phyloP scores from a whole-genome alignment of 1,284 basidiomycete species.

The Gymnopus androsaceus region DNA sequence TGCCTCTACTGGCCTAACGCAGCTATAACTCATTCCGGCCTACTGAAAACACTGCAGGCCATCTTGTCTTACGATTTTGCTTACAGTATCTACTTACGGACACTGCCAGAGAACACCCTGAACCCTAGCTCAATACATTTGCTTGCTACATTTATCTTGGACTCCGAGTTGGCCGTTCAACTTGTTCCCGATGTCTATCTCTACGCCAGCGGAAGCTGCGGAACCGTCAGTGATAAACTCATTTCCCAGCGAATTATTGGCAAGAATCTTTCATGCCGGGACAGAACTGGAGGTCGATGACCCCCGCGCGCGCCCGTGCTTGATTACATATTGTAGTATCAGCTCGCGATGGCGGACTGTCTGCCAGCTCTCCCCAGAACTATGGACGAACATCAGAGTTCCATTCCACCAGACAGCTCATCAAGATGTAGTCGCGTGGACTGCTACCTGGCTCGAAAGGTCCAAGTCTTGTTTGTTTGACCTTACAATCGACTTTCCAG shows the following conservation, averaged over 20 bases:
- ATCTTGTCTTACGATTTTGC: too few species aligned
- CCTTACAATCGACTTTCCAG: neutral
- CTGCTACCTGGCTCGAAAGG: constrained; percentile 3
- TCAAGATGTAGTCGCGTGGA: neutral
- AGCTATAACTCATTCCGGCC: too few species aligned
- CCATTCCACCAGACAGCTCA: neutral
- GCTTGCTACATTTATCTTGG: too few species aligned
- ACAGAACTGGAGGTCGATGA: neutral
- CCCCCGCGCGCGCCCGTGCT: neutral
- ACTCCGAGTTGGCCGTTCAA: too few species aligned
- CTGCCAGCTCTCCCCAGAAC: constrained; percentile 9
- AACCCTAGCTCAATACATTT: too few species aligned
- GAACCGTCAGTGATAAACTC: neutral
- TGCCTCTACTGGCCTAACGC: too few species aligned
- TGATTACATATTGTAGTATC: constrained; percentile 4
- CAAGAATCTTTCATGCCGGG: constrained; percentile 6
- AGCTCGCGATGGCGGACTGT: constrained; percentile 16
- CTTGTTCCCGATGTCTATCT: too few species aligned
- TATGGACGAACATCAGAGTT: constrained; percentile 14
- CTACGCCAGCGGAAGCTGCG: neutral
- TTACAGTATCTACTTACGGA: too few species aligned
- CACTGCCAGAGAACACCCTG: too few species aligned
- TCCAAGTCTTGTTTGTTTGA: constrained; percentile 2
- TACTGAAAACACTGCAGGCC: too few species aligned
- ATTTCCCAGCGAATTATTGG: constrained; percentile 4